Percentiles rank a stretch among this genome's conserved stretches.
These are phyloP conservation scores for Penicillium sp. DNA, from an alignment of 2,329 filamentous ascomycete genomes.

Conservation along the genomic window DNA sequence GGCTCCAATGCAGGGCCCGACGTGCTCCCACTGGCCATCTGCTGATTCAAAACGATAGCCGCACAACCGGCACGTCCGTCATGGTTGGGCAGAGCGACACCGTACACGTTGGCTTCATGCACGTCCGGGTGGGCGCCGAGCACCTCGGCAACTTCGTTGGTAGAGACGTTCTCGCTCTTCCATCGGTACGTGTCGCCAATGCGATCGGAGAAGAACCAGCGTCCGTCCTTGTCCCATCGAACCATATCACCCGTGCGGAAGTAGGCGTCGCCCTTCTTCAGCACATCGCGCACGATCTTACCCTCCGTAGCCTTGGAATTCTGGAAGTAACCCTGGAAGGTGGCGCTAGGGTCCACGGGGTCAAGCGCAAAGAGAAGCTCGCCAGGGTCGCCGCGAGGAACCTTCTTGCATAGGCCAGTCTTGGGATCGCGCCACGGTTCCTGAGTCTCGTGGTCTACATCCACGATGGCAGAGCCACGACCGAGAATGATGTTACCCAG, in stretches of 20 bases:
- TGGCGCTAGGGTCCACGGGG: slow-evolving; percentile 59
- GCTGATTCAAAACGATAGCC: slow-evolving; percentile 62
- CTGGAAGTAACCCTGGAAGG: slow-evolving; percentile 81
- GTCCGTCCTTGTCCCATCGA: slow-evolving; percentile 68
- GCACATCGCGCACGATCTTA: slow-evolving; percentile 74
- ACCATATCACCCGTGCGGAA: slow-evolving; percentile 85
- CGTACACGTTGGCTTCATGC: slow-evolving; percentile 82
- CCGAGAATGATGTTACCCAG: slow-evolving; percentile 60
- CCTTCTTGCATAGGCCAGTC: slow-evolving; percentile 68
- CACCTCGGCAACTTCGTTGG: slow-evolving; percentile 76
- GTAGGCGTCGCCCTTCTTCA: slow-evolving; percentile 75
- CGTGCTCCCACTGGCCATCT: slow-evolving; percentile 26
- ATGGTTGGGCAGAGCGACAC: slow-evolving; percentile 74
- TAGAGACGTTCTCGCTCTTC: slow-evolving; percentile 80
- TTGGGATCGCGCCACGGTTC: slow-evolving; percentile 65
- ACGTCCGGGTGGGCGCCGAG: slow-evolving; percentile 68
- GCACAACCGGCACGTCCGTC: slow-evolving; percentile 84
- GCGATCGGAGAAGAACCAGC: slow-evolving; percentile 74
- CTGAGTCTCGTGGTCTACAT: slow-evolving; percentile 72
- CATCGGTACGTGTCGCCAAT: slow-evolving; percentile 58
- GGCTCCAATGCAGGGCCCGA: slow-evolving; percentile 29
- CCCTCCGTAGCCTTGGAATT: slow-evolving; percentile 69
- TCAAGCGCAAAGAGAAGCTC: slow-evolving; percentile 76
- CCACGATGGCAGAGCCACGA: slow-evolving; percentile 59
- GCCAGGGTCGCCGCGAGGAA: slow-evolving; percentile 64